A percentile compares a stretch with the other conserved stretches of the same genome.
Evolutionary conservation across 495 filamentous ascomycete genomes (phyloP).

Genomic region (Trichoderma erinaceum): DNA sequence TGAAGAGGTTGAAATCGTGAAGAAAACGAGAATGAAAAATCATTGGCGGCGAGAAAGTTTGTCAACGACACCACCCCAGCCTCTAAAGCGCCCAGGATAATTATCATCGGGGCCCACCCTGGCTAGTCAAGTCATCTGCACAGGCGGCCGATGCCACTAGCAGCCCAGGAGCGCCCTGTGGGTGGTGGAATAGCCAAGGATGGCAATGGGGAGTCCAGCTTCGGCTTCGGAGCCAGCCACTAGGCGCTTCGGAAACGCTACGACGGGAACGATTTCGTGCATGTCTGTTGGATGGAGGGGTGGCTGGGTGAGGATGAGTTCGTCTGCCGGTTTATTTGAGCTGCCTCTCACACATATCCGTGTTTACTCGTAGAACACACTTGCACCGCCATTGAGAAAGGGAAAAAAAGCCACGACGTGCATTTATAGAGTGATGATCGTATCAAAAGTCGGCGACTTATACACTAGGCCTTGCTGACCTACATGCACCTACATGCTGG

Average conservation of each 20-base stretch:
- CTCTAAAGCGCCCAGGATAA: neutral
- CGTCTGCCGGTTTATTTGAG: too few relatives aligned
- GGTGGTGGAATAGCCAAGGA: neutral
- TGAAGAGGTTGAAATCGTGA: neutral
- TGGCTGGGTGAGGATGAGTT: neutral
- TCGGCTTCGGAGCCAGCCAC: conserved; percentile 10
- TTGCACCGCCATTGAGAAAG: too few relatives aligned
- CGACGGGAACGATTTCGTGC: neutral
- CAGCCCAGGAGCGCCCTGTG: neutral
- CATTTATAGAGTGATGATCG: neutral
- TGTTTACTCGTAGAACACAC: too few relatives aligned
- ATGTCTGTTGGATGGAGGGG: too few relatives aligned
- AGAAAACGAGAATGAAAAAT: neutral
- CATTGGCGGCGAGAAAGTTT: conserved; percentile 13
- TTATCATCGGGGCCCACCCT: neutral
- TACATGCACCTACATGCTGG: neutral
- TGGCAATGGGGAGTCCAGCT: neutral
- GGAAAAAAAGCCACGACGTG: too few relatives aligned
- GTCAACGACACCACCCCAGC: neutral
- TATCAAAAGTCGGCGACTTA: neutral
- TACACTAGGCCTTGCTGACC: too few relatives aligned
- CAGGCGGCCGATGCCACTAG: conserved; percentile 1
- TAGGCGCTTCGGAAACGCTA: neutral
- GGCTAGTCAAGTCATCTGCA: conserved; percentile 13
- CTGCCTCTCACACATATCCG: too few relatives aligned